These are phyloP conservation scores for Penicillium sp. DNA, from an alignment of 2,329 filamentous ascomycete species.

Conservation along the genomic window DNA sequence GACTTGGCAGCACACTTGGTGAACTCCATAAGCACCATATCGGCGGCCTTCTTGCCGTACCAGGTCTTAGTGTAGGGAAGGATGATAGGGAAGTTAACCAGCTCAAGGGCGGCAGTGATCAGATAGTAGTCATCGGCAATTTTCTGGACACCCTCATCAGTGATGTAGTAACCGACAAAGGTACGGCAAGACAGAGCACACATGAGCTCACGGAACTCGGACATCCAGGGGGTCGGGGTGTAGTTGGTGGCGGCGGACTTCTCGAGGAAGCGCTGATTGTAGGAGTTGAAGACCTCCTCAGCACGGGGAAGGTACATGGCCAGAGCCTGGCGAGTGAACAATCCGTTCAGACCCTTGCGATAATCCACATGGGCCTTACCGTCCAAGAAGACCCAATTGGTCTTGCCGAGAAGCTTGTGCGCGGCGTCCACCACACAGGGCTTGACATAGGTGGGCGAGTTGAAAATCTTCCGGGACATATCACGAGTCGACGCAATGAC, in stretches of 20 bases:
- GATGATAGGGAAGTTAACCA: conserved; percentile 98
- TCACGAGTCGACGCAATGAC: conserved; percentile 94
- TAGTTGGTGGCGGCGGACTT: conserved; percentile 69
- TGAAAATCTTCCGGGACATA: conserved; percentile 95
- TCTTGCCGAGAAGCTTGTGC: conserved; percentile 83
- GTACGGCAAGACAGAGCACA: conserved; percentile 92
- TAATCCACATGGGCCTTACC: conserved; percentile 94
- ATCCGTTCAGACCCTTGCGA: conserved; percentile 89
- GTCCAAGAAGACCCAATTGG: conserved; percentile 97
- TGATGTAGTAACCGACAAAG: conserved; percentile 96
- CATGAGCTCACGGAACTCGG: conserved; percentile 89
- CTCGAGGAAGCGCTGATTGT: conserved; percentile 75
- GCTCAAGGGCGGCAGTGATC: conserved; percentile 90
- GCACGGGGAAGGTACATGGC: conserved; percentile 86
- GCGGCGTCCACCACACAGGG: conserved; percentile 94
- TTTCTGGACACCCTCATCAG: conserved; percentile 84
- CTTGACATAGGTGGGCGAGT: conserved; percentile 87
- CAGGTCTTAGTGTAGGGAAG: conserved; percentile 92
- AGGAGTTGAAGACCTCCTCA: conserved; percentile 84
- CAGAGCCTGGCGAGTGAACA: conserved; percentile 90
- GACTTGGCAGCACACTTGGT: conserved; percentile 88
- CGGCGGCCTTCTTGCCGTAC: conserved; percentile 94
- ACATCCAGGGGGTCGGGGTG: conserved; percentile 83
- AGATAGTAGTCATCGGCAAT: conserved; percentile 96
- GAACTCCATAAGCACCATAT: conserved; percentile 88